phyloP scores from a whole-genome alignment of 495 filamentous ascomycete species.

The Cryomyces minteri region DNA sequence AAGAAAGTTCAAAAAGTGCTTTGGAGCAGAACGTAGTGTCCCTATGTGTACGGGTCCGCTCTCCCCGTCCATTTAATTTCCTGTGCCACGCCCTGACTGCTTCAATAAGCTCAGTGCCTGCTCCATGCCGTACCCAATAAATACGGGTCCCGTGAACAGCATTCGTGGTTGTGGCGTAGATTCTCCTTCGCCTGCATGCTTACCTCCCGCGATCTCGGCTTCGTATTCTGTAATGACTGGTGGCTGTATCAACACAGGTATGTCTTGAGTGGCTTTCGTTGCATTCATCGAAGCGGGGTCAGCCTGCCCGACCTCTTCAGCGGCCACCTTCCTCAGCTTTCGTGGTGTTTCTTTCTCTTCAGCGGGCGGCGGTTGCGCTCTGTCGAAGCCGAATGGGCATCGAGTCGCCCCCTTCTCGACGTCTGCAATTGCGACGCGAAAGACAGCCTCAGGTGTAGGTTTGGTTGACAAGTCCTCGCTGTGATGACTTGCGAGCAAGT shows the following conservation, averaged over 20 bases:
- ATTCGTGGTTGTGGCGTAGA: conserved; percentile 31
- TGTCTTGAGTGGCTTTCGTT: background rate
- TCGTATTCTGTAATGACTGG: background rate
- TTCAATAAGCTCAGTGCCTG: conserved; percentile 55
- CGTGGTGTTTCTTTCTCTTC: background rate
- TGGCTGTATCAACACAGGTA: background rate
- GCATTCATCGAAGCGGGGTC: background rate
- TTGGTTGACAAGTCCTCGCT: background rate
- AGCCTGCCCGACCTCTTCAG: background rate
- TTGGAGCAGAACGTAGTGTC: no score
- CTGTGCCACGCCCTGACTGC: conserved; percentile 16
- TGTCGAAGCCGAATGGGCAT: conserved; percentile 26
- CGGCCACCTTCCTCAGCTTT: no score
- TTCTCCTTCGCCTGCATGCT: background rate
- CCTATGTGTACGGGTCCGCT: background rate
- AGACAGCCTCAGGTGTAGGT: no score
- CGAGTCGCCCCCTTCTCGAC: conserved; percentile 17
- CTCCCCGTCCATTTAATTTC: background rate
- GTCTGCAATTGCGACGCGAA: background rate
- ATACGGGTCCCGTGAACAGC: conserved; percentile 74
- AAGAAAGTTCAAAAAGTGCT: no score
- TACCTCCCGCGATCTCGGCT: background rate
- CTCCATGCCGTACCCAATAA: conserved; percentile 72
- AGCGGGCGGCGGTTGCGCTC: background rate
- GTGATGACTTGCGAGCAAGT: background rate